These are phyloP conservation scores for Aphanomyces cochlioides DNA, from an alignment of 352 stramenopile genomes.

Conservation along the genomic window DNA sequence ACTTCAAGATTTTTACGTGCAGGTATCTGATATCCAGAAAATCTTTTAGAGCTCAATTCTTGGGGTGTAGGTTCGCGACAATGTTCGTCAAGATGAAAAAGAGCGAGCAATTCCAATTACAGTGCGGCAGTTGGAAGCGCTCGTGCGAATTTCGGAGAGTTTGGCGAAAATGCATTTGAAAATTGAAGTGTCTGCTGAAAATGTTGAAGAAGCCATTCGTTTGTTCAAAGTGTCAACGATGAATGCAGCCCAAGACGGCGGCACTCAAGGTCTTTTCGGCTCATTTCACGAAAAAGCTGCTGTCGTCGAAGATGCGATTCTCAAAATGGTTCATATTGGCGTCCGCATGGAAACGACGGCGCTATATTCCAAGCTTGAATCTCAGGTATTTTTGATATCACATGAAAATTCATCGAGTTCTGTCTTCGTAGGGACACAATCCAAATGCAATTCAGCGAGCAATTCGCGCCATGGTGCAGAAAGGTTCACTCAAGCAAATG, in stretches of 20 bases:
- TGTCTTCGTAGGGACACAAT: slow-evolving; percentile 47
- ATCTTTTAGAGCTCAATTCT: no score
- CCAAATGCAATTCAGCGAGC: slow-evolving; percentile 82
- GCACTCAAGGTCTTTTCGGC: slow-evolving; percentile 74
- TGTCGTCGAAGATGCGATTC: slow-evolving; percentile 80
- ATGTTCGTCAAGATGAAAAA: slow-evolving; percentile 80
- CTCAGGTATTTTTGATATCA: slow-evolving; percentile 35
- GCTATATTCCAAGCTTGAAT: slow-evolving; percentile 75
- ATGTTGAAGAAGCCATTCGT: slow-evolving; percentile 96
- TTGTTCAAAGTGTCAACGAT: slow-evolving; percentile 99
- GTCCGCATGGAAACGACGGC: slow-evolving; percentile 73
- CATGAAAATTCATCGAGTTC: neutral
- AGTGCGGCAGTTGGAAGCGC: slow-evolving; percentile 96
- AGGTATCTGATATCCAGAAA: slow-evolving; percentile 36
- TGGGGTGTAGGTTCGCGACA: slow-evolving; percentile 73
- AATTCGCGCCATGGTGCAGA: slow-evolving; percentile 84
- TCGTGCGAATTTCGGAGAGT: slow-evolving; percentile 96
- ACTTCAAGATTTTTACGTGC: slow-evolving; percentile 96
- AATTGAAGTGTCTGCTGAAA: slow-evolving; percentile 68
- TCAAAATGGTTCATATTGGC: slow-evolving; percentile 75
- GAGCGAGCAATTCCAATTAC: slow-evolving; percentile 95
- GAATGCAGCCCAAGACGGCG: slow-evolving; percentile 92
- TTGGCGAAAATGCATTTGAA: slow-evolving; percentile 97
- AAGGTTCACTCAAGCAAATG: slow-evolving; percentile 67
- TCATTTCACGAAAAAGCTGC: slow-evolving; percentile 78